phyloP scores from a whole-genome alignment of 768 basidiomycete species.

The Xerocomus brunneocitrinus region DNA sequence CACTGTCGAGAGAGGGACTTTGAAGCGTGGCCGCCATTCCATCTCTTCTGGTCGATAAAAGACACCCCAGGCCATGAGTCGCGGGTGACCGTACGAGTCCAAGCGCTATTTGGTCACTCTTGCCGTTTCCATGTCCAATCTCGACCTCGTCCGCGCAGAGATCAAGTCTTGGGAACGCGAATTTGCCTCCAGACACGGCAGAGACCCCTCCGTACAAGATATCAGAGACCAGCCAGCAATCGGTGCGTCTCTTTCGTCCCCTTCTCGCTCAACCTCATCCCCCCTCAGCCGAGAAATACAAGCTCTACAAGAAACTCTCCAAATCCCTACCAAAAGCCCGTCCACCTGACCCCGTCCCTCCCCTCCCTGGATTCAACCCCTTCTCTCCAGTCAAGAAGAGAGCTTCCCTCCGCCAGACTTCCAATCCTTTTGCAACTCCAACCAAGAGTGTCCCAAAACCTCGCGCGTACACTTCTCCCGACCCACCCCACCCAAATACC shows the following conservation, averaged over 20 bases:
- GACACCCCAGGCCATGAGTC: conserved; percentile 11
- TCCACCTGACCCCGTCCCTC: conserved; percentile 45
- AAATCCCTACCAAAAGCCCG: conserved; percentile 54
- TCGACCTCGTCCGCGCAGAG: conserved; percentile 50
- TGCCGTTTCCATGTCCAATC: conserved; percentile 10
- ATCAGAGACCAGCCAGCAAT: conserved; percentile 59
- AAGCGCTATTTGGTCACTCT: background rate
- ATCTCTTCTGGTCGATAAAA: background rate
- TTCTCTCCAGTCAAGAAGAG: conserved; percentile 71
- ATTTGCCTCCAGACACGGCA: conserved; percentile 52
- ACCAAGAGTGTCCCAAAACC: conserved; percentile 31
- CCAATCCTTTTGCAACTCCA: conserved; percentile 47
- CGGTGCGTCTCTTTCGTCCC: conserved; percentile 42
- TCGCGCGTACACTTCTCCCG: conserved; percentile 29
- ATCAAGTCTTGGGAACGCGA: conserved; percentile 76
- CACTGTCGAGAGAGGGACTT: conserved; percentile 21
- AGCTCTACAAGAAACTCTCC: conserved; percentile 70
- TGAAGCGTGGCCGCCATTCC: background rate
- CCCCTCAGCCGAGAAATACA: conserved; percentile 69
- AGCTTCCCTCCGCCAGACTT: background rate
- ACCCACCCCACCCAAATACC: conserved; percentile 37
- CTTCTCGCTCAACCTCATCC: conserved; percentile 11
- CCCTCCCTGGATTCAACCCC: conserved; percentile 62
- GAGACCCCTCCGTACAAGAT: conserved; percentile 64
- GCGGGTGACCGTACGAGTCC: background rate